Percentiles rank a stretch among this genome's conserved stretches.
phyloP scores from a whole-genome alignment of 225 moss, liverwort and hornwort species.

The Lunularia cruciata region DNA sequence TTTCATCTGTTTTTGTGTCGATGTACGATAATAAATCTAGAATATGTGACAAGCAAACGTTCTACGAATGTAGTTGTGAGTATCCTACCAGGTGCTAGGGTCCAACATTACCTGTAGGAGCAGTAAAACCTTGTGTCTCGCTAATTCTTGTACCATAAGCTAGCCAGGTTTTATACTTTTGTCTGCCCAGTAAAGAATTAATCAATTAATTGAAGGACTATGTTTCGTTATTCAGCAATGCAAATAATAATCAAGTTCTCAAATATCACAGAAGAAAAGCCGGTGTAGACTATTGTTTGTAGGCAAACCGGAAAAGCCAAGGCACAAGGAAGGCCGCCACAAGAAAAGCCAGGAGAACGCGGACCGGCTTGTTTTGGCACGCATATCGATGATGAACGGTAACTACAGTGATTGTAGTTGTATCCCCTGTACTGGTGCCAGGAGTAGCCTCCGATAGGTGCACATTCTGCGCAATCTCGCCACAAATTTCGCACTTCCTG shows the following conservation, averaged over 20 bases:
- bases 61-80: background rate
- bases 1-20: background rate
- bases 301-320: constrained; percentile 50
- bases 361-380: constrained; percentile 45
- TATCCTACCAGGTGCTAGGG: background rate
- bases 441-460: constrained; percentile 26
- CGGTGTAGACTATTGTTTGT: constrained; percentile 22
- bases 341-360: constrained; percentile 38
- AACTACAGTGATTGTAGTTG: constrained; percentile 25
- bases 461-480: constrained; percentile 40
- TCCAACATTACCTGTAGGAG: background rate
- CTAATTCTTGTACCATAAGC: background rate
- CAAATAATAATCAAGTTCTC: background rate
- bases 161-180: background rate
- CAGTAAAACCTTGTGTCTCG: background rate
- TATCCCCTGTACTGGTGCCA: background rate
- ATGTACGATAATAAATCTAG: background rate
- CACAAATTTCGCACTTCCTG: constrained; percentile 50
- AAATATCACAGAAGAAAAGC: background rate
- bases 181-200: constrained; percentile 1
- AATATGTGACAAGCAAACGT: constrained; percentile 6
- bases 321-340: constrained; percentile 44
- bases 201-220: background rate
- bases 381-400: constrained; percentile 25
- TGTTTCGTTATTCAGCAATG: background rate